Conservation (phyloP, 257 asterid genomes). For the Nicotiana attenuata region DNA sequence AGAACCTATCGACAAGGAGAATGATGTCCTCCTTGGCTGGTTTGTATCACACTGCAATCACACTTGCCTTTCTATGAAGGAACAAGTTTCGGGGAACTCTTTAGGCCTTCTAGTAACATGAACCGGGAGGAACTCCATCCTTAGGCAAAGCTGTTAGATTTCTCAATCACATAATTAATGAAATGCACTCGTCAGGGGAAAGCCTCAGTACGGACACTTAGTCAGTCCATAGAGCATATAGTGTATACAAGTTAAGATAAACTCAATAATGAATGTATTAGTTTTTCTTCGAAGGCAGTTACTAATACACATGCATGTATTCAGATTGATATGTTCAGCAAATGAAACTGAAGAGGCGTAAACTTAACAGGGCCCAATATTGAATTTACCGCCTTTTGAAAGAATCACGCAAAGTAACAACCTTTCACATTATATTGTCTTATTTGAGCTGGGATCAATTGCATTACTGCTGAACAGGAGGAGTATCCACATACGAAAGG, state of each 20-base stretch:
- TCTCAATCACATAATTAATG: neutral
- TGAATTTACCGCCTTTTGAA: neutral
- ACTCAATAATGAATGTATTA: neutral
- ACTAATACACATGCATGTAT: neutral
- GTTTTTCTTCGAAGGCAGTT: neutral
- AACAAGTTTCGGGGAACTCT: neutral
- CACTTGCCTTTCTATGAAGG: neutral
- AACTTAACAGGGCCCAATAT: neutral
- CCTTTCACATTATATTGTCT: neutral
- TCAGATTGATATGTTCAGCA: neutral
- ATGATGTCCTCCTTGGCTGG: neutral
- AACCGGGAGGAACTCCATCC: neutral
- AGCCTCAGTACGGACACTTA: neutral
- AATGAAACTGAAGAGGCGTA: neutral
- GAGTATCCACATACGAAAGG: neutral
- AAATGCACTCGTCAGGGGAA: neutral
- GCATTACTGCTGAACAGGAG: neutral
- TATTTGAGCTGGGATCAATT: constrained; percentile 9
- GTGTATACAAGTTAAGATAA: neutral
- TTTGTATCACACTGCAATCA: neutral
- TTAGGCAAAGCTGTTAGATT: neutral
- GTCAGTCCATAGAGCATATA: neutral
- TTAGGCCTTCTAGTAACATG: constrained; percentile 3
- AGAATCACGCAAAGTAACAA: neutral
- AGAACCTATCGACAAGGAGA: neutral